Base-by-base conservation (phyloP, 2,329 filamentous ascomycete genomes). In the Rutstroemia sp. region DNA sequence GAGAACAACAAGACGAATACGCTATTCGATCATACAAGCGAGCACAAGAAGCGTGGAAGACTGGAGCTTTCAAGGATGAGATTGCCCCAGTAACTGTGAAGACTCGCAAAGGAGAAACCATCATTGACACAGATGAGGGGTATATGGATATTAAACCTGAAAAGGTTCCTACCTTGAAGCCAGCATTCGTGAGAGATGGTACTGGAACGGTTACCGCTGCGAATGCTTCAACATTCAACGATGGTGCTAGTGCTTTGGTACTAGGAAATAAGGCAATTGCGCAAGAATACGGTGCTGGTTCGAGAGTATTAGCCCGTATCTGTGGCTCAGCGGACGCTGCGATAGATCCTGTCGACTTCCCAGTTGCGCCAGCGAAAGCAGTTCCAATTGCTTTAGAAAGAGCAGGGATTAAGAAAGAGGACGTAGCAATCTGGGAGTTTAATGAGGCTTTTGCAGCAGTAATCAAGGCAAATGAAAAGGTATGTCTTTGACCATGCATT, bases 361-460 rank as follows among this genome's bases (percentile, higher is more conserved):
- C 94, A 14, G 78, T 96, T 46, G 94, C 94, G 1, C 94, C 94
- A 0, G 81, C 94, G 40, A 92, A 95, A 72, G 92, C 92, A 5
- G 92, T 97, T 0, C 91, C 92, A 3, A 83, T 96, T 65, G 92
- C 92, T 10, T 78, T 99, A 51, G 82, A 91, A 72, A 82, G 92
- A 57, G 94, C 94, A 0, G 92, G 92, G 10, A 92, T 99, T 63
- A 89, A 83, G 62, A 90, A 92, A 73, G 87, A 95, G 48, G 88
- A 97, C 71, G 90, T 99, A 47, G 86, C 92, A 5, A 76, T 96
- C 21, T 97, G 94, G 92, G 94, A 97, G 72, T 96, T 99, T 73
- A 99, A 99, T 72, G 94, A 99, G 75, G 94, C 94, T 0, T 99
- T 99, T 70, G 92, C 94, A 27, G 89, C 89, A 4, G 92, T 96